Conservation (phyloP, 768 basidiomycete genomes). For the Tricholoma saponaceum region DNA sequence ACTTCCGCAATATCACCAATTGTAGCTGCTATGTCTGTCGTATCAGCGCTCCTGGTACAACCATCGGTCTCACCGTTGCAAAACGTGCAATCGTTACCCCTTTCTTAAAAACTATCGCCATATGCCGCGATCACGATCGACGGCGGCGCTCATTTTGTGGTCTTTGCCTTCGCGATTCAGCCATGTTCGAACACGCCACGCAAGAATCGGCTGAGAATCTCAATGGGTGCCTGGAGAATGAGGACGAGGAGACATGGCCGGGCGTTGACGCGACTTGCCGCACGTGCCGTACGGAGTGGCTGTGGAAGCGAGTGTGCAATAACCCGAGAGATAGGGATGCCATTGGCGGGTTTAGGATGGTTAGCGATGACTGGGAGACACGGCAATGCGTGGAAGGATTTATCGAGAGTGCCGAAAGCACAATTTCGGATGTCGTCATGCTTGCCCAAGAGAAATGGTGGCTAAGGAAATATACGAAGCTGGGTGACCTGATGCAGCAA, state of each 20-base stretch:
- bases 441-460: constrained; percentile 70
- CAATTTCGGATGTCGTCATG: constrained; percentile 53
- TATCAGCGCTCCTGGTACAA: constrained; percentile 53
- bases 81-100: constrained; percentile 43
- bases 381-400: constrained; percentile 67
- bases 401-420: constrained; percentile 70
- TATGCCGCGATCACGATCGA: constrained; percentile 66
- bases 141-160: constrained; percentile 54
- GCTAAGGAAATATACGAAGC: constrained; percentile 60
- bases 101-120: constrained; percentile 39
- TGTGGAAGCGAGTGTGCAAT: constrained; percentile 54
- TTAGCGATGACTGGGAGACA: constrained; percentile 59
- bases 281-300: constrained; percentile 58
- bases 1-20: constrained; percentile 55
- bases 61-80: constrained; percentile 45
- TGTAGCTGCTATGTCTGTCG: constrained; percentile 66
- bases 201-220: constrained; percentile 19
- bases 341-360: constrained; percentile 41
- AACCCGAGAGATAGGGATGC: constrained; percentile 52
- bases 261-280: constrained; percentile 65
- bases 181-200: constrained; percentile 32
- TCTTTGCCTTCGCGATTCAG: constrained; percentile 63
- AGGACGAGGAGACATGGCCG: constrained; percentile 68
- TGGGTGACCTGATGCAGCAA: constrained; percentile 63
- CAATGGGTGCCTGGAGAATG: constrained; percentile 61